Evolutionary conservation across 805 yeast species (phyloP), one percentile per base, ranked within the genome.

Genomic region (Schwanniomyces pseudopolymorphus): DNA sequence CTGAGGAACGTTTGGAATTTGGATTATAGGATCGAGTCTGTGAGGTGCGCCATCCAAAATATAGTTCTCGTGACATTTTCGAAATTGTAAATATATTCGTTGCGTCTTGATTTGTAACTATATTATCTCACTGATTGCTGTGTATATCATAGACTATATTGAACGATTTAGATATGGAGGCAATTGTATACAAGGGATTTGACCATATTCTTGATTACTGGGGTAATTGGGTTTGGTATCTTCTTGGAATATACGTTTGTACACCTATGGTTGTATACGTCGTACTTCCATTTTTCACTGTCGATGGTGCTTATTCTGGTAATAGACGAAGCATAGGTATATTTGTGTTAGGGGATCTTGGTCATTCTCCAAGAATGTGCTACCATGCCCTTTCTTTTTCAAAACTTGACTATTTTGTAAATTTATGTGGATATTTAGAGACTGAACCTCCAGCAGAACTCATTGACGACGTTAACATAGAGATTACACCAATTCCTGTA

Each of bases 321-420:
- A 60, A 55, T 26, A 52, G 58, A 48, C 80, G 75, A 51, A 78
- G 89, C 43, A 83, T 89, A 5, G 76, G 87, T 8, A 81, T 94
- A 16, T 77, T 89, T 51, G 99, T 94, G 2, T 69, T 94, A 16
- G 99, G 99, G 1, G 98, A 92, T 60, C 61, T 94, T 44, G 97
- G 96, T 11, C 96, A 90, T 60, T 91, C 97, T 0, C 99, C 99
- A 5, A 75, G 99, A 49, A 94, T 92, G 87, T 78, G 85, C 54
- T 87, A 92, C 66, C 99, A 94, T 62, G 96, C 96, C 0, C 68
- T 75, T 47, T 85, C 92, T 45, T 83, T 94, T 55, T 78, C 86
- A n/a, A 64, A 74, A 26, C 65, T 70, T 14, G 94, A 90, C 0
- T 86, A 84, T 63, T 71, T 74, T 39, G 98, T 94, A 3, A 88